Conservation (phyloP, 352 stramenopile species). For the Globisporangium ultimum region DNA sequence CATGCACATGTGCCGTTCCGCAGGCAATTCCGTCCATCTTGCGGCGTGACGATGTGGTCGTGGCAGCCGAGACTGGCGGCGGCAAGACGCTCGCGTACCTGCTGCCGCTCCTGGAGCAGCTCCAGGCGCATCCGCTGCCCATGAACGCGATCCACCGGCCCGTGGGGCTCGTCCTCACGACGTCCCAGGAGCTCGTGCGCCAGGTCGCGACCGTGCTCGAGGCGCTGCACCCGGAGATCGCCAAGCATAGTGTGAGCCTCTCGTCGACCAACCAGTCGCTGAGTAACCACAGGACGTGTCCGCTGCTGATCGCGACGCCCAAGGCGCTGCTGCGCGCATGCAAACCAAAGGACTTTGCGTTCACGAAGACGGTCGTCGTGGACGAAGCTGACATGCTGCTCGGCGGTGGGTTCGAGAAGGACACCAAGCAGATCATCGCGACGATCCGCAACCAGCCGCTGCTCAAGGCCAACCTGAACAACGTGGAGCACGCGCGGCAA, state of each 20-base stretch:
- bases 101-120: constrained; percentile 85
- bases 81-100: constrained; percentile 97
- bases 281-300: constrained; percentile 26
- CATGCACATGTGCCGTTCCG: background rate
- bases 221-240: constrained; percentile 36
- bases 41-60: constrained; percentile 74
- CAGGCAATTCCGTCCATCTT: constrained; percentile 59
- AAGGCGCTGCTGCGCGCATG: constrained; percentile 58
- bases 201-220: constrained; percentile 58
- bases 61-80: constrained; percentile 93
- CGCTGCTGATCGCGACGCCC: constrained; percentile 65
- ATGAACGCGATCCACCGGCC: constrained; percentile 41
- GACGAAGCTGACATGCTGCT: constrained; percentile 85
- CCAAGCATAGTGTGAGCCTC: constrained; percentile 30
- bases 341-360: constrained; percentile 69
- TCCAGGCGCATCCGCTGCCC: constrained; percentile 29
- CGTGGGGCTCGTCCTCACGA: constrained; percentile 75
- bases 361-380: constrained; percentile 67
- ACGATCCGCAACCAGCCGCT: constrained; percentile 80
- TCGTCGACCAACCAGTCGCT: constrained; percentile 58
- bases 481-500: constrained; percentile 14
- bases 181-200: constrained; percentile 83
- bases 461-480: constrained; percentile 39
- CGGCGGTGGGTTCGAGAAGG: constrained; percentile 62
- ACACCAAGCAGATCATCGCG: constrained; percentile 80